Evolutionary conservation across 2,329 filamentous ascomycete genomes (phyloP).

Genomic region (Byssochlamys sp.): DNA sequence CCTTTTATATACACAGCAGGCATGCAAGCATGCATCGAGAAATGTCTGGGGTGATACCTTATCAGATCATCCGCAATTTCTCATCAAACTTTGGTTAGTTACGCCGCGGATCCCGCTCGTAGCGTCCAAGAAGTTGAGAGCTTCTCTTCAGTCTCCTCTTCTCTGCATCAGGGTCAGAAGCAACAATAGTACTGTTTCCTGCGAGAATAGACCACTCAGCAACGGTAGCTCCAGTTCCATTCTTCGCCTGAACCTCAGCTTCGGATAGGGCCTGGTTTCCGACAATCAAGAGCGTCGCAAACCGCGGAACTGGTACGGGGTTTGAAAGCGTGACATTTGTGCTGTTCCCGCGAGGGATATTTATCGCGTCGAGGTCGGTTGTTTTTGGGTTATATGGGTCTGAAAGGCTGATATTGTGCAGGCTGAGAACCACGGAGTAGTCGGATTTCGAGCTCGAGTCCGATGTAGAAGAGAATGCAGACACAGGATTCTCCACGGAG

Average conservation of each 20-base stretch:
- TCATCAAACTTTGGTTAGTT: not conserved
- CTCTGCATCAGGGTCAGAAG: not conserved
- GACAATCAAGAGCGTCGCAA: constrained; percentile 35
- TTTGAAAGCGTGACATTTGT: constrained; percentile 29
- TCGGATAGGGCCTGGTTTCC: constrained; percentile 32
- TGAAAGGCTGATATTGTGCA: constrained; percentile 26
- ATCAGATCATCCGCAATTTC: not conserved
- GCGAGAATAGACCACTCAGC: constrained; percentile 40
- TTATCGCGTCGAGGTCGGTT: constrained; percentile 24
- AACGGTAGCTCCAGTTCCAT: constrained; percentile 37
- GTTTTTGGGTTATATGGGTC: constrained; percentile 26
- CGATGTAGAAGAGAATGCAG: constrained; percentile 5
- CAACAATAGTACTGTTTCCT: not conserved
- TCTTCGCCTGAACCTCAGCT: constrained; percentile 20
- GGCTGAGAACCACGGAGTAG: constrained; percentile 15
- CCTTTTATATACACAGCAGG: too few relatives aligned
- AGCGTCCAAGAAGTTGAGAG: not conserved
- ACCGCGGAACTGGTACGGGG: constrained; percentile 27
- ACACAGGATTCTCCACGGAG: constrained; percentile 17
- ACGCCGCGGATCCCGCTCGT: not conserved
- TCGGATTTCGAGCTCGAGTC: constrained; percentile 2
- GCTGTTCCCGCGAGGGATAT: constrained; percentile 31
- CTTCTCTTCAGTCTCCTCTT: not conserved
- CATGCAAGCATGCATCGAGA: too few relatives aligned
- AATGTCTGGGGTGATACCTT: not conserved